phyloP scores from a whole-genome alignment of 257 asterid species.

The Anisodus acutangulus region DNA sequence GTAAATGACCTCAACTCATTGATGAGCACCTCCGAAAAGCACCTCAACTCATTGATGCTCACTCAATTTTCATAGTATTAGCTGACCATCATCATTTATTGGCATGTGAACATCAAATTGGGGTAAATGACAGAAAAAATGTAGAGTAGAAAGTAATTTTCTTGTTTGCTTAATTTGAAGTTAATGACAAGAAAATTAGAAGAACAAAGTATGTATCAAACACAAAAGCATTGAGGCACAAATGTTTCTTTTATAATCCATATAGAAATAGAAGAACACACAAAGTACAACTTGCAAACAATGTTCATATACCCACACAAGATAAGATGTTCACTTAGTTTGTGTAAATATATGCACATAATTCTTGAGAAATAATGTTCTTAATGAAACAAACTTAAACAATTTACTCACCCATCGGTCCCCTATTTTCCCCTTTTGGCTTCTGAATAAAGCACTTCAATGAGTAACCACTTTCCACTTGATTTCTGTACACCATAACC shows the following conservation, averaged over 20 bases:
- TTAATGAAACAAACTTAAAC: not conserved
- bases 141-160: not conserved
- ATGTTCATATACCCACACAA: slow-evolving; percentile 16
- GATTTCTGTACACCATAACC: slow-evolving; percentile 16
- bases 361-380: not conserved
- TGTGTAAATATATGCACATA: slow-evolving; percentile 25
- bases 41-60: not conserved
- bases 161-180: not conserved
- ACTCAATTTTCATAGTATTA: not conserved
- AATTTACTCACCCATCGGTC: slow-evolving; percentile 18
- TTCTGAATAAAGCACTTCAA: slow-evolving; percentile 20
- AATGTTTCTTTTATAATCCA: not conserved
- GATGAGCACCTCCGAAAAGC: not conserved
- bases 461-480: slow-evolving; percentile 16
- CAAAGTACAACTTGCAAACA: slow-evolving; percentile 12
- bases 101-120: slow-evolving; percentile 24
- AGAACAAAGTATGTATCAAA: not conserved
- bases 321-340: not conserved
- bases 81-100: slow-evolving; percentile 14
- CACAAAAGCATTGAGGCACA: slow-evolving; percentile 8
- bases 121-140: not conserved
- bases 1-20: not conserved
- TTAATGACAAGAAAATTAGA: not conserved
- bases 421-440: slow-evolving; percentile 20
- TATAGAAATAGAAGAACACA: not conserved